Evolutionary conservation across 176 grass and related monocot species (phyloP).

Genomic region (Typha latifolia): DNA sequence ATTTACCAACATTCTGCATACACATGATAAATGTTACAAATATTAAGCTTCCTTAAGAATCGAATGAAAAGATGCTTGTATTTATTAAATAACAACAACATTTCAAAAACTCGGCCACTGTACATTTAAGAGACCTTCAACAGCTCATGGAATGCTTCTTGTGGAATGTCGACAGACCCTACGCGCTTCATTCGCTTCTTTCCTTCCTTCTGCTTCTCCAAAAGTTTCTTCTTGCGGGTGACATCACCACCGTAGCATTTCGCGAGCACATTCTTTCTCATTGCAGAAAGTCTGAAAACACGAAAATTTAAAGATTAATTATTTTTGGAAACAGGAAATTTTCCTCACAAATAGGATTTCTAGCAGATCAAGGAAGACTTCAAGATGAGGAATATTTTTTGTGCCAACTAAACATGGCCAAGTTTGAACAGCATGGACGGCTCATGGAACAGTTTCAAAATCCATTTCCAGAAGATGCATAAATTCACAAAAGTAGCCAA

Average conservation of each 20-base stretch:
- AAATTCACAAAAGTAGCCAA: too few relatives aligned
- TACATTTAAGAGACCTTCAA: constrained; percentile 55
- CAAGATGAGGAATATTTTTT: too few relatives aligned
- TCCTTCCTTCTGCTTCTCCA: constrained; percentile 98
- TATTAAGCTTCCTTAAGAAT: too few relatives aligned
- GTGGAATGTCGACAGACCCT: constrained; percentile 90
- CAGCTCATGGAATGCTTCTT: constrained; percentile 93
- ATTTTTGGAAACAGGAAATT: background rate
- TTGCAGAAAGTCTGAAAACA: constrained; percentile 74
- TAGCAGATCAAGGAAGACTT: too few relatives aligned
- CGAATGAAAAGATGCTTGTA: too few relatives aligned
- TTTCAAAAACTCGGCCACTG: constrained; percentile 33
- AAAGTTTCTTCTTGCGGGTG: constrained; percentile 88
- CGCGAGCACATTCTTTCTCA: constrained; percentile 96
- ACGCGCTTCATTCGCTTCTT: constrained; percentile 99
- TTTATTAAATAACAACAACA: background rate
- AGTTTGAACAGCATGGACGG: too few relatives aligned
- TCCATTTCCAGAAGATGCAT: too few relatives aligned
- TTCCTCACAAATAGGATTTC: too few relatives aligned
- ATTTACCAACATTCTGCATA: too few relatives aligned
- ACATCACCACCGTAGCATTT: constrained; percentile 99
- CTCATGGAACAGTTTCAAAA: too few relatives aligned
- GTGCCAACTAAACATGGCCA: too few relatives aligned
- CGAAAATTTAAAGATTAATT: background rate
- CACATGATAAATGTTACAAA: too few relatives aligned